These are phyloP conservation scores for Sporisorium graminicola DNA, from an alignment of 1,284 basidiomycete species.

Conservation along the genomic window DNA sequence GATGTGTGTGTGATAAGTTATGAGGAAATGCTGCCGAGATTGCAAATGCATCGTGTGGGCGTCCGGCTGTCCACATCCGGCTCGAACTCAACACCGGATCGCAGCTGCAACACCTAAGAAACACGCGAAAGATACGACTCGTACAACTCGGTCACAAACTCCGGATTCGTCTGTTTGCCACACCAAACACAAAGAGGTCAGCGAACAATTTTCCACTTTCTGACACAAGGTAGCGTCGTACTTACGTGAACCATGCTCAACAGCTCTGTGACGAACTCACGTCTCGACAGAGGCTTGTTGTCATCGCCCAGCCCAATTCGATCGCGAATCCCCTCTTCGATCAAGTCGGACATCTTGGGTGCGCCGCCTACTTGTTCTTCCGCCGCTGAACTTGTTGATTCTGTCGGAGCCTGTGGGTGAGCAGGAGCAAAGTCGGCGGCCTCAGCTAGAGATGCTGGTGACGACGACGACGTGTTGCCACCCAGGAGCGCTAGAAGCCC, in stretches of 20 bases:
- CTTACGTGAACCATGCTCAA: conserved; percentile 79
- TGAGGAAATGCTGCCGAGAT: too few relatives aligned
- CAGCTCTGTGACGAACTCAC: conserved; percentile 78
- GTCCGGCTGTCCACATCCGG: too few relatives aligned
- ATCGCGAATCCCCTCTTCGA: conserved; percentile 70
- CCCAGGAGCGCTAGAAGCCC: conserved; percentile 26
- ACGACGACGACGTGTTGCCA: neutral
- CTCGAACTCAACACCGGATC: neutral
- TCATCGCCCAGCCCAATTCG: conserved; percentile 65
- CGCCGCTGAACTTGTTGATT: conserved; percentile 16
- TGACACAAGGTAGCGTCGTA: conserved; percentile 27
- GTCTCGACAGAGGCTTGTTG: conserved; percentile 72
- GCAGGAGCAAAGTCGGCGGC: conserved; percentile 1
- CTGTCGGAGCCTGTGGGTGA: neutral
- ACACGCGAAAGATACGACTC: conserved; percentile 41
- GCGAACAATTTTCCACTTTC: neutral
- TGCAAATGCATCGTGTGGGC: neutral
- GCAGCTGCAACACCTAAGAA: neutral
- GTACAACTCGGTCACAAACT: conserved; percentile 60
- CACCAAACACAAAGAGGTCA: conserved; percentile 5
- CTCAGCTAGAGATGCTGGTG: neutral
- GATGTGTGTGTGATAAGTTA: conserved; percentile 1
- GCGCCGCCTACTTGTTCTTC: conserved; percentile 1
- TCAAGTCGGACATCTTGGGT: conserved; percentile 71
- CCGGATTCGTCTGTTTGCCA: conserved; percentile 52